Evolutionary conservation across 78 protist genomes (phyloP).

Genomic region (Dictyostelium brefeldianum): DNA sequence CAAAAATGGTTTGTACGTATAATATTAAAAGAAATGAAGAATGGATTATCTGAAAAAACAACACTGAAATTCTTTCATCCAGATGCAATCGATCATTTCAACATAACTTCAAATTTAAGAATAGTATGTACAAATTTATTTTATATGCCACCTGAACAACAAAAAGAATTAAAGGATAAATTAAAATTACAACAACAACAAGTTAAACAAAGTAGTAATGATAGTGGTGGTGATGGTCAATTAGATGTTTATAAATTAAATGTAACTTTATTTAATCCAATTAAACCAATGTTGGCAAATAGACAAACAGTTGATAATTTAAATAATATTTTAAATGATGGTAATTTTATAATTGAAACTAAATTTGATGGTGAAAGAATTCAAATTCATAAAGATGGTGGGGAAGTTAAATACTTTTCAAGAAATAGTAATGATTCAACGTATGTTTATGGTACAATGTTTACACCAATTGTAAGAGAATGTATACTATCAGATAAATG

Average conservation of each 20-base stretch:
- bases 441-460: constrained; percentile 53
- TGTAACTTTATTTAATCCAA: constrained; percentile 79
- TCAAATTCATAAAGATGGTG: constrained; percentile 84
- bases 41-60: constrained; percentile 78
- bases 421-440: constrained; percentile 85
- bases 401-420: constrained; percentile 47
- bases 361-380: constrained; percentile 95
- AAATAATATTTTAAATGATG: constrained; percentile 3
- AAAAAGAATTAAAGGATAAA: constrained; percentile 1
- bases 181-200: not conserved
- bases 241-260: not conserved
- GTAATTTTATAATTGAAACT: constrained; percentile 67
- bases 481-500: constrained; percentile 58
- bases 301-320: constrained; percentile 52
- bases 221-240: not conserved
- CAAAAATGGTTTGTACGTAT: constrained; percentile 94
- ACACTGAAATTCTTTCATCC: constrained; percentile 86
- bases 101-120: constrained; percentile 34
- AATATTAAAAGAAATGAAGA: constrained; percentile 85
- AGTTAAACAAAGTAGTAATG: not conserved
- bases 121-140: constrained; percentile 49
- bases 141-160: constrained; percentile 15
- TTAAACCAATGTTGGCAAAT: constrained; percentile 95
- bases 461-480: constrained; percentile 61
- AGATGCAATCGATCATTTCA: constrained; percentile 82